Evolutionary conservation across 1,139 yeast genomes (phyloP).

Genomic region (Geotrichum phurueaensis): DNA sequence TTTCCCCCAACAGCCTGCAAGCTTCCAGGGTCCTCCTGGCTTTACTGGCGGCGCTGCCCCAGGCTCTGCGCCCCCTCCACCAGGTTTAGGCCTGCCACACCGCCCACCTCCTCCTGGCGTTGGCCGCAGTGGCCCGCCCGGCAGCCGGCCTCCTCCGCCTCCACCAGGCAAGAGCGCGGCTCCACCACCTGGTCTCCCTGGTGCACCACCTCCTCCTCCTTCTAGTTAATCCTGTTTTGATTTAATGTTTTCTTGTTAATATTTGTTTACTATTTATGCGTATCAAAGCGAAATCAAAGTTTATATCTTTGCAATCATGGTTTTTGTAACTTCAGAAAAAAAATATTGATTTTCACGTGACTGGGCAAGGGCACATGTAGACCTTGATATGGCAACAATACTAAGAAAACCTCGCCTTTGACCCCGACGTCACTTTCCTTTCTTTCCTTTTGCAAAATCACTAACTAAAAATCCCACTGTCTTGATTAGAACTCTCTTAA

Average conservation of each 20-base stretch:
- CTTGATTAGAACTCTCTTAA: too few relatives aligned
- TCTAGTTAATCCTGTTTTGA: neutral
- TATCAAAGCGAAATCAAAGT: neutral
- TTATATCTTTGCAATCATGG: neutral
- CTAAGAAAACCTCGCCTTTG: neutral
- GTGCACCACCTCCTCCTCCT: slow-evolving; percentile 20
- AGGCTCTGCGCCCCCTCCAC: slow-evolving; percentile 27
- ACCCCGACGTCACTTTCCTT: neutral
- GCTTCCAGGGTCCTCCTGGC: slow-evolving; percentile 19
- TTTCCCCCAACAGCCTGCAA: slow-evolving; percentile 14
- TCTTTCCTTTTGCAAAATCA: neutral
- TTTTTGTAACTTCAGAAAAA: too few relatives aligned
- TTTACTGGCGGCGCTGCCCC: slow-evolving; percentile 10
- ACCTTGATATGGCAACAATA: neutral
- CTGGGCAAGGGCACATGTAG: neutral
- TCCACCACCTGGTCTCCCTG: slow-evolving; percentile 19
- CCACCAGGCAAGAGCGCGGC: slow-evolving; percentile 25
- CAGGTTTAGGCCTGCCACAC: slow-evolving; percentile 27
- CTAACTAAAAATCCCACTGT: neutral
- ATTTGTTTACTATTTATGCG: neutral
- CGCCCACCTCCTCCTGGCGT: slow-evolving; percentile 25
- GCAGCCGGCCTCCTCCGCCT: slow-evolving; percentile 24
- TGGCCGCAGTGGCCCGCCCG: slow-evolving; percentile 28
- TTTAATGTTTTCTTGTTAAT: neutral
- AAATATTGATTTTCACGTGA: too few relatives aligned